Evolutionary conservation across 1,139 yeast species (phyloP).

Genomic region (Geotrichum histeridarum): DNA sequence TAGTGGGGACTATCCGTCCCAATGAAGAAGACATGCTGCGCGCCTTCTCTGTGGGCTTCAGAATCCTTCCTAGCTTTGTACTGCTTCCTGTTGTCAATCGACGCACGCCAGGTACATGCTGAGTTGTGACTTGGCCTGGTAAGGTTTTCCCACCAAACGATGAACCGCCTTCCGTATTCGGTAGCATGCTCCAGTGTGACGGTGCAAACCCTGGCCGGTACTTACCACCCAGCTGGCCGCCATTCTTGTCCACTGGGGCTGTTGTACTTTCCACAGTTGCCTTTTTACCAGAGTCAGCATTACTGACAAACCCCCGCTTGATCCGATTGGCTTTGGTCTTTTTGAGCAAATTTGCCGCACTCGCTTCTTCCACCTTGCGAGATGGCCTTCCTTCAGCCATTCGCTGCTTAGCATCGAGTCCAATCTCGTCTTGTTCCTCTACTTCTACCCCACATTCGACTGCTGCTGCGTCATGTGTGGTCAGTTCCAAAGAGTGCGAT

Average conservation of each 20-base stretch:
- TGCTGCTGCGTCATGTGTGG: conserved; percentile 74
- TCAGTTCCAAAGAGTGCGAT: conserved; percentile 66
- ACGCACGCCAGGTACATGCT: too few species aligned
- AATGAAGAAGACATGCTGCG: not conserved
- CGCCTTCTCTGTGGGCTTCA: not conserved
- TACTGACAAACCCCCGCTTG: not conserved
- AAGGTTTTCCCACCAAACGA: not conserved
- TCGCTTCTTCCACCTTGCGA: not conserved
- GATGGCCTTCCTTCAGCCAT: conserved; percentile 1
- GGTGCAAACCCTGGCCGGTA: conserved; percentile 21
- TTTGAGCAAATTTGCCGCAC: not conserved
- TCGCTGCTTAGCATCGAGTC: conserved; percentile 40
- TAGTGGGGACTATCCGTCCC: not conserved
- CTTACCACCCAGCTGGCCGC: conserved; percentile 16
- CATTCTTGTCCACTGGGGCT: not conserved
- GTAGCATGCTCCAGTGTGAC: conserved; percentile 14
- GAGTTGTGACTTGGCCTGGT: not conserved
- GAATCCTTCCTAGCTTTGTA: too few species aligned
- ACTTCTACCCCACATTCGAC: conserved; percentile 59
- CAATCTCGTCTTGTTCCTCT: conserved; percentile 54
- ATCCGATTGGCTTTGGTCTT: not conserved
- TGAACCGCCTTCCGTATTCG: not conserved
- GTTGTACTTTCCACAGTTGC: not conserved
- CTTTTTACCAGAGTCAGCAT: not conserved
- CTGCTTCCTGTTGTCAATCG: too few species aligned